Base-by-base conservation (phyloP, 768 basidiomycete genomes). In the Lepiota venenata region DNA sequence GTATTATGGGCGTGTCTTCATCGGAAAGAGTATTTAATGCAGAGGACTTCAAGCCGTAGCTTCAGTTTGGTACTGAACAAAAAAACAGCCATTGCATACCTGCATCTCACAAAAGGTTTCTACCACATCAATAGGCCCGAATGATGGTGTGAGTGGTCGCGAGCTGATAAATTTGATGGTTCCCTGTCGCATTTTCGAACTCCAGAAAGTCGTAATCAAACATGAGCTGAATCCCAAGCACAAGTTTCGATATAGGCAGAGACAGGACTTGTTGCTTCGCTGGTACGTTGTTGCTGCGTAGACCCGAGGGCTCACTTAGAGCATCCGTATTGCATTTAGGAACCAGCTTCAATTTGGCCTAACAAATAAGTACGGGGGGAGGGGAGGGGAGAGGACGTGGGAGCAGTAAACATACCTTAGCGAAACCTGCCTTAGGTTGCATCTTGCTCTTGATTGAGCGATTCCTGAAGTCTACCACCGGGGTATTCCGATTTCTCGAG, bases 211-310 rank as follows among this genome's bases (percentile, higher is more conserved):
- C 20, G 21, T 41, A 55, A n/a, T 55, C 39, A n/a, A n/a, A 39
- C 14, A 36, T 16, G 32, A 40, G 16, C 37, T 32, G 16, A 2
- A 47, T 20, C 6, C 53, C 53, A 20, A 55, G 32, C 14, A 25
- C 20, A 2, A 55, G 27, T 40, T 21, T 36, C 2, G 53, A 41
- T 47, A 55, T 36, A 18, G 53, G 53, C 29, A 55, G n/a, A 22
- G 46, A 22, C 15, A 12, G 8, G 36, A 47, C 39, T 21, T 32
- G 36, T 29, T 14, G 15, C 16, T 43, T 52, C n/a, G 50, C 12
- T 14, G 32, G 27, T 35, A 18, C 38, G 18, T 15, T 40, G 2
- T n/a, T 16, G 14, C 6, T 18, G 18, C 39, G 16, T 21, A 14
- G 38, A 20, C 52, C 52, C 25, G 44, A 29, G 38, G 37, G 38